Evolutionary conservation across 768 basidiomycete genomes (phyloP), one percentile per base, ranked within the genome.

Genomic region (Fomitopsis pulvina): DNA sequence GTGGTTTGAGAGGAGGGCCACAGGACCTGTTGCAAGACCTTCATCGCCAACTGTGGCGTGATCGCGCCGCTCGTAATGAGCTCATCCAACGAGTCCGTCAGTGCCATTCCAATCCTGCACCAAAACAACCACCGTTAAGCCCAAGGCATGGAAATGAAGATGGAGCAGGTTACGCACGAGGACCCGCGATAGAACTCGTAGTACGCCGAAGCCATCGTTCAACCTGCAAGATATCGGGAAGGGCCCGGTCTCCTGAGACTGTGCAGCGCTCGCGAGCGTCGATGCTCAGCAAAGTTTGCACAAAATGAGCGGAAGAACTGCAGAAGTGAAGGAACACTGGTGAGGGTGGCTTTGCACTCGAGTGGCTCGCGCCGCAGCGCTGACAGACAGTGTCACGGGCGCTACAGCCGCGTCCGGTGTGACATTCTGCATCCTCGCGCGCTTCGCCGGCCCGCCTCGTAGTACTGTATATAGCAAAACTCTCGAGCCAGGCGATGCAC

Each of bases 51-150:
- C 71, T 98, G 95, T 11, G 95, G 95, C 18, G 93, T 95, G 61
- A 99, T 99, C 44, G 90, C 83, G 2, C 95, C 95, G 62, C 87
- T 88, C 41, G 93, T 95, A 60, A 99, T 97, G 57, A 99, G 80
- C 71, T 98, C 95, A 71, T 99, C 96, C 60, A 99, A 81, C 57
- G 95, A 93, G 73, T 99, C 96, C 12, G 94, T 95, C 45, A 99
- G 77, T 46, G 95, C 92, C 79, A 93, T 91, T 45, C 96, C 96
- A 67, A 98, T 92, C 57, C 96, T 98, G 64, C 8, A 47, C 27
- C 20, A 32, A 38, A 37, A 24, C 39, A 41, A 22, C 8, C 20
- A 41, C 20, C 7, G 41, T 41, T 22, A 41, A 22, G 12, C 24
- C 41, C 41, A 22, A n/a, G n/a, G n/a, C n/a, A n/a, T n/a, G 21